Evolutionary conservation across 106 monocot genomes (phyloP).

Genomic region (Platanthera guangdongensis): DNA sequence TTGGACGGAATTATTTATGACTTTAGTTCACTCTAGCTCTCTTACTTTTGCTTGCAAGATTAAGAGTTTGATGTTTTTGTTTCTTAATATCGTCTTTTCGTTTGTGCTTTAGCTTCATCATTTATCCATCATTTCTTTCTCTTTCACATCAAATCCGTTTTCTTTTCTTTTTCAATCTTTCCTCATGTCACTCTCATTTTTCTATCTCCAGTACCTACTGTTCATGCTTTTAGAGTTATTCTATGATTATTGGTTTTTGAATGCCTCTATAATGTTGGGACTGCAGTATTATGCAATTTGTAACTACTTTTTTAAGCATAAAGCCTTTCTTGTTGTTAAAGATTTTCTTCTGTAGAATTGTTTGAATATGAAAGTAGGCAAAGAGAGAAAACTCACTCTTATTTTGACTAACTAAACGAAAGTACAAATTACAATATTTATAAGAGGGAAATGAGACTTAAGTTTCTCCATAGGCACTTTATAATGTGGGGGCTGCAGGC

Average conservation of each 20-base stretch:
- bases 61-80: background rate
- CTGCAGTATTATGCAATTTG: too few species aligned
- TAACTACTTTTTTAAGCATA: background rate
- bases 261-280: too few species aligned
- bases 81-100: background rate
- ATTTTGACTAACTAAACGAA: too few species aligned
- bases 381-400: too few species aligned
- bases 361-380: too few species aligned
- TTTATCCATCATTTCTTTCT: background rate
- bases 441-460: too few species aligned
- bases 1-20: background rate
- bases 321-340: too few species aligned
- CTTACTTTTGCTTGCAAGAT: background rate
- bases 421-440: too few species aligned
- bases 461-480: too few species aligned
- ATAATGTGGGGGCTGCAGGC: too few species aligned
- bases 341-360: too few species aligned
- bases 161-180: background rate
- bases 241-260: background rate
- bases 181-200: background rate
- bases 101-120: background rate
- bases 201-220: background rate
- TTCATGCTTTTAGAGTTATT: background rate
- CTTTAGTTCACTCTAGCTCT: background rate
- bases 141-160: background rate